Evolutionary conservation across 345 rosid species (phyloP).

Genomic region (Salix dunnii): DNA sequence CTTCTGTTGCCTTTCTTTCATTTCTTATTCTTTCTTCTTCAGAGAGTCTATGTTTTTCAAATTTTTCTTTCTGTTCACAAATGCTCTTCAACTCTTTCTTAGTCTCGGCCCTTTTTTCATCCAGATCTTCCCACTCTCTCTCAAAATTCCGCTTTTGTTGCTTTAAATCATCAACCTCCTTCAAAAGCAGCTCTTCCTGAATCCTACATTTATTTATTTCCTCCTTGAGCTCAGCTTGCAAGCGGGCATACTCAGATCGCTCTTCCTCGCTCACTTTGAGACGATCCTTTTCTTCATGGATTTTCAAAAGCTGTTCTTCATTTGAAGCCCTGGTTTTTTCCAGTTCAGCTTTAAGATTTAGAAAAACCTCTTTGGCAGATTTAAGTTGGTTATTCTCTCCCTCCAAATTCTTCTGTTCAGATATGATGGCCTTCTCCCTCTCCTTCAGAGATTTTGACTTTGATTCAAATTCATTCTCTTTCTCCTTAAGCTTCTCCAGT

Average conservation of each 20-base stretch:
- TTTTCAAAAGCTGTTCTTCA: constrained; percentile 59
- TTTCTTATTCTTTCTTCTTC: constrained; percentile 71
- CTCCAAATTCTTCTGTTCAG: constrained; percentile 65
- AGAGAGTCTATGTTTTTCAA: constrained; percentile 52
- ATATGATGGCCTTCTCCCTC: constrained; percentile 60
- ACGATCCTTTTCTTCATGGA: constrained; percentile 52
- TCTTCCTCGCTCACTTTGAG: constrained; percentile 77
- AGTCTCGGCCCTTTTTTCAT: constrained; percentile 61
- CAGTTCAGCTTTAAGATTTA: constrained; percentile 52
- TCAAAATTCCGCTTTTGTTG: constrained; percentile 81
- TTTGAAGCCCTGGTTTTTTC: constrained; percentile 62
- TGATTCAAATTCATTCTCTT: constrained; percentile 59
- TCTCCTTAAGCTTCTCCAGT: constrained; percentile 69
- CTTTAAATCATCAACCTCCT: constrained; percentile 85
- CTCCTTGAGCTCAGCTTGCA: constrained; percentile 76
- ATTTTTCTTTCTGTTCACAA: constrained; percentile 49
- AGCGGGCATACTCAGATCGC: constrained; percentile 57
- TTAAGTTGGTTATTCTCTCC: constrained; percentile 46
- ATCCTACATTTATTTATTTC: constrained; percentile 70
- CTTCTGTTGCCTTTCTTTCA: constrained; percentile 52
- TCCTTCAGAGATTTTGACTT: constrained; percentile 59
- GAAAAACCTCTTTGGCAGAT: constrained; percentile 53
- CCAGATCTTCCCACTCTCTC: constrained; percentile 92
- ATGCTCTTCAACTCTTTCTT: constrained; percentile 52
- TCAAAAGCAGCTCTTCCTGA: constrained; percentile 68